Evolutionary conservation across 345 rosid species (phyloP).

Genomic region (Lepidium didymum): DNA sequence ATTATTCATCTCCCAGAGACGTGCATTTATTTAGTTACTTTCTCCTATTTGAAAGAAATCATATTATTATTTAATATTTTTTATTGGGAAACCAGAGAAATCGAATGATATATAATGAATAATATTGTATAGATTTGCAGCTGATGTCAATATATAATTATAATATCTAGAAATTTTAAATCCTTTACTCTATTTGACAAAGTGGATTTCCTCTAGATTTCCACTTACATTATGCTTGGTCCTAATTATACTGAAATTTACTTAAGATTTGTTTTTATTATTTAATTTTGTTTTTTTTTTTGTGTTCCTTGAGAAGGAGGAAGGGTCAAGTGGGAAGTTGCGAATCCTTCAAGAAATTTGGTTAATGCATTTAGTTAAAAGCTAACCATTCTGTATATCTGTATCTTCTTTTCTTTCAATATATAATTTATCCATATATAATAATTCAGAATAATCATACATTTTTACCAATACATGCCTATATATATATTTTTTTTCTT

Average conservation of each 20-base stretch:
- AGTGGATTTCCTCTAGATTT: conserved; percentile 64
- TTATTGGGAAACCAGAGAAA: neutral
- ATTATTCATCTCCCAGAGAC: neutral
- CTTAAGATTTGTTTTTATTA: conserved; percentile 2
- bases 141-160: neutral
- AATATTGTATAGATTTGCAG: conserved; percentile 1
- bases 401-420: neutral
- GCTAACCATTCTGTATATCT: conserved; percentile 18
- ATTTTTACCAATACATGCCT: neutral
- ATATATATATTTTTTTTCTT: neutral
- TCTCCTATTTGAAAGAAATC: neutral
- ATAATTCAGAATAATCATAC: neutral
- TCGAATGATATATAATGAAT: neutral
- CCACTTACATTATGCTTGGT: conserved; percentile 45
- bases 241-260: conserved; percentile 10
- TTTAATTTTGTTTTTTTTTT: neutral
- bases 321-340: conserved; percentile 51
- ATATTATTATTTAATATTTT: neutral
- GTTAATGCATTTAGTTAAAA: conserved; percentile 54
- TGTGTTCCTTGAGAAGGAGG: conserved; percentile 49
- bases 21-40: neutral
- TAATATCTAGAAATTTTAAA: conserved; percentile 4
- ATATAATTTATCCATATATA: neutral
- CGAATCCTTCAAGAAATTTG: conserved; percentile 26
- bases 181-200: conserved; percentile 17